Evolutionary conservation across 257 asterid genomes (phyloP).

Genomic region (Solanum etuberosum): DNA sequence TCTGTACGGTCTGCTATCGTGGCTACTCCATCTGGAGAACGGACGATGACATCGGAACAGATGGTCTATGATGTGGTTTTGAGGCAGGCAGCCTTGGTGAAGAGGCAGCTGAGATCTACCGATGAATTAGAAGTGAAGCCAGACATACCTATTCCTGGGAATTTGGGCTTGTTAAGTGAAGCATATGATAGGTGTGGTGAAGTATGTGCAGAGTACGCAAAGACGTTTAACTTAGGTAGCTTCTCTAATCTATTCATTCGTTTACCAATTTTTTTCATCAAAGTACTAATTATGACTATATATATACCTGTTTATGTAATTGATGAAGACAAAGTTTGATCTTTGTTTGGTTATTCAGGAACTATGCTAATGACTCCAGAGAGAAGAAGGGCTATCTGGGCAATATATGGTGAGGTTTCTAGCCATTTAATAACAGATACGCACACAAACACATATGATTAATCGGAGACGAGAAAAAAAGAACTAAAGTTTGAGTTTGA

Average conservation of each 20-base stretch:
- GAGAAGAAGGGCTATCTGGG: slow-evolving; percentile 95
- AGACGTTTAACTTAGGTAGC: slow-evolving; percentile 95
- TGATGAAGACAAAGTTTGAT: neutral
- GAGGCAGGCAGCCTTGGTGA: slow-evolving; percentile 88
- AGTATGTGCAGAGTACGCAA: slow-evolving; percentile 97
- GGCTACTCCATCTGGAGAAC: slow-evolving; percentile 65
- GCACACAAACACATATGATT: neutral
- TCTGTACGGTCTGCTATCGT: slow-evolving; percentile 37
- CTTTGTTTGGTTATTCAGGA: slow-evolving; percentile 34
- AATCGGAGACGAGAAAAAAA: neutral
- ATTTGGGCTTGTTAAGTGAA: slow-evolving; percentile 53
- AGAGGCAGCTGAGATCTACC: slow-evolving; percentile 36
- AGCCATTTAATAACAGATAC: neutral
- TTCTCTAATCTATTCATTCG: slow-evolving; percentile 6
- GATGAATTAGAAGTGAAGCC: slow-evolving; percentile 59
- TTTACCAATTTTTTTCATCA: neutral
- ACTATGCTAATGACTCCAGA: slow-evolving; percentile 93
- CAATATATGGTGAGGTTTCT: slow-evolving; percentile 71
- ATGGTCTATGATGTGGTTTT: slow-evolving; percentile 86
- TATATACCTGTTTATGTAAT: neutral
- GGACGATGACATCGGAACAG: slow-evolving; percentile 67
- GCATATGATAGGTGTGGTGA: slow-evolving; percentile 94
- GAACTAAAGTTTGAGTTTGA: neutral
- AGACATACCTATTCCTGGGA: slow-evolving; percentile 53
- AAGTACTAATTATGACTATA: neutral